Evolutionary conservation across 106 monocot species (phyloP).

Genomic region (Dioscorea alata): DNA sequence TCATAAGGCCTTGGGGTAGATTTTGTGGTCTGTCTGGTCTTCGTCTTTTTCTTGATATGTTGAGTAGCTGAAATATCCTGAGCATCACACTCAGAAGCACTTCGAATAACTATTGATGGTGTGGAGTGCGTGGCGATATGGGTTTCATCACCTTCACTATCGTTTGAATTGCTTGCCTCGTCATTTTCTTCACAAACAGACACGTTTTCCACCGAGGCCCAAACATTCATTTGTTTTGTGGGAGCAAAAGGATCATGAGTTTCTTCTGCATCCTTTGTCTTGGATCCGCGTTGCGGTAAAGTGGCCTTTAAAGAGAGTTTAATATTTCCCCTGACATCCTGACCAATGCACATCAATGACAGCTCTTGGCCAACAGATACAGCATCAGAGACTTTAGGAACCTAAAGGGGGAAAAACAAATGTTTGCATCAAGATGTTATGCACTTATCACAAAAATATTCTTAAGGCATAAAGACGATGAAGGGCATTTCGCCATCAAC

Average conservation of each 20-base stretch:
- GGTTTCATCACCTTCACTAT: constrained; percentile 10
- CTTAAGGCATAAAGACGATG: too few relatives aligned
- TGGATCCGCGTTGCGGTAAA: constrained; percentile 22
- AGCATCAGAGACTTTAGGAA: constrained; percentile 75
- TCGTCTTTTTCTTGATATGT: constrained; percentile 7
- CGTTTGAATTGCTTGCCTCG: constrained; percentile 1
- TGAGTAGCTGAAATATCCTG: constrained; percentile 21
- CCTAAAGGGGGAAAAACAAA: constrained; percentile 26
- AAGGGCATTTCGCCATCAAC: not conserved
- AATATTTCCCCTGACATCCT: constrained; percentile 85
- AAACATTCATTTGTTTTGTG: constrained; percentile 21
- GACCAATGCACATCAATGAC: constrained; percentile 77
- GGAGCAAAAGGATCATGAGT: constrained; percentile 5
- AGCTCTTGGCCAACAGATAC: constrained; percentile 72
- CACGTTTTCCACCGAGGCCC: constrained; percentile 19
- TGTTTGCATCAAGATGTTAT: not conserved
- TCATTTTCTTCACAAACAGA: constrained; percentile 3
- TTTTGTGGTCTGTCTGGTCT: constrained; percentile 28
- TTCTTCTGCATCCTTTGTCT: constrained; percentile 9
- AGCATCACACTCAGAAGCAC: constrained; percentile 63
- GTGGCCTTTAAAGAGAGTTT: constrained; percentile 83
- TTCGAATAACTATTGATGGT: constrained; percentile 69
- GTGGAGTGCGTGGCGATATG: constrained; percentile 19
- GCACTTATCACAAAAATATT: too few relatives aligned
- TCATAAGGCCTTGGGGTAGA: constrained; percentile 44